Base-by-base conservation (phyloP, 306 rosid genomes). In the Prosopis cineraria region DNA sequence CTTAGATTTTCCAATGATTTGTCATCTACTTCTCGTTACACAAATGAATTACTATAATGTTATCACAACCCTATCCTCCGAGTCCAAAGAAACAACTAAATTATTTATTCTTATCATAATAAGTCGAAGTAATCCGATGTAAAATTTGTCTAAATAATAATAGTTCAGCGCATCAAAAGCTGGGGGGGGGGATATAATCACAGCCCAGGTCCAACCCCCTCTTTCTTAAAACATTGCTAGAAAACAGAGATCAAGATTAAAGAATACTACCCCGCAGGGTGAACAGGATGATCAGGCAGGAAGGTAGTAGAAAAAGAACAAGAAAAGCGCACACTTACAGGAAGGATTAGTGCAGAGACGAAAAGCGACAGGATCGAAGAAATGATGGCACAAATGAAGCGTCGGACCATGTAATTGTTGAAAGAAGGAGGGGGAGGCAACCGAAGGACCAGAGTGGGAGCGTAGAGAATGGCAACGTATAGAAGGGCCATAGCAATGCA, bases 371-470 rank as follows among this genome's bases (percentile, higher is more conserved):
- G 52, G 56, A 85, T 22, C 27, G 96, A 86, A 8, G 98, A 91
- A 79, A 91, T 68, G 69, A 80, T 40, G 73, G 97, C 93, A 82
- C 98, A 89, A 1, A 87, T 33, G 91, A 91, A 95, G n/a, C 98
- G 95, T 31, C 96, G 90, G 76, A 89, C 68, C 89, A 89, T 60
- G 87, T 80, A 91, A 79, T 34, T 71, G 45, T 86, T 73, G 81
- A 82, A 75, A 36, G 98, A 91, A 39, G 97, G 48, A 73, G 98
- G 91, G 12, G 92, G 93, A 3, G 93, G 93, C 12, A 95, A 89
- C 19, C 96, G 97, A 20, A 95, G 91, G 66, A 95, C 77, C 63
- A 88, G 8, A 40, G 93, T 88, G 75, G 98, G 98, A n/a, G 88
- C 88, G 80, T 95, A 88, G 58, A 94, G 89, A 74, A 89, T 69